A percentile compares a stretch with the other conserved stretches of the same genome.
phyloP scores from a whole-genome alignment of 768 basidiomycete species.

The Pholiota conissans region DNA sequence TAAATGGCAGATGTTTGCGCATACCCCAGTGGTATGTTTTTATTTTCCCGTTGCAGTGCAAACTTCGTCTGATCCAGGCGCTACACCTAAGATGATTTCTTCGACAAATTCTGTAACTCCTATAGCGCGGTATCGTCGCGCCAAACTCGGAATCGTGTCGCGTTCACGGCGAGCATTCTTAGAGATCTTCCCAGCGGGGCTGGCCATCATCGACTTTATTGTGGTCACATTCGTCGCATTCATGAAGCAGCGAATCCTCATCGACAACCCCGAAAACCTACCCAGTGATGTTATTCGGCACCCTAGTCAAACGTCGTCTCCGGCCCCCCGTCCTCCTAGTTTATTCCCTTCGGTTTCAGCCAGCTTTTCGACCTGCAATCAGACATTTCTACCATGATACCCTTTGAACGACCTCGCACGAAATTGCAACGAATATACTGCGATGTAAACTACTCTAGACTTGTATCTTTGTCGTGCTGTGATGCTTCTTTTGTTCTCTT shows the following conservation, averaged over 20 bases:
- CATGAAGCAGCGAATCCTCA: conserved; percentile 25
- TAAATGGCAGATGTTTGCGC: conserved; percentile 39
- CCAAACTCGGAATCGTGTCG: conserved; percentile 36
- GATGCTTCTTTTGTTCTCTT: too few relatives aligned
- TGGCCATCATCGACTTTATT: conserved; percentile 29
- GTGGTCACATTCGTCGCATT: conserved; percentile 32
- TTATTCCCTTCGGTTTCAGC: not conserved
- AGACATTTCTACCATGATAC: too few relatives aligned
- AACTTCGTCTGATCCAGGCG: not conserved
- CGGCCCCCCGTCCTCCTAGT: not conserved
- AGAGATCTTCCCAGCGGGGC: conserved; percentile 33
- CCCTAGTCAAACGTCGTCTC: not conserved
- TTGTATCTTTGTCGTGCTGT: too few relatives aligned
- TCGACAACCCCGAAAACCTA: conserved; percentile 1
- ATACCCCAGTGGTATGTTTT: conserved; percentile 33
- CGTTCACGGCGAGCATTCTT: conserved; percentile 34
- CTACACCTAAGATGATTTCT: conserved; percentile 27
- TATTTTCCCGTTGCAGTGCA: not conserved
- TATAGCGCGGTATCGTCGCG: conserved; percentile 33
- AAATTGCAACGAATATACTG: too few relatives aligned
- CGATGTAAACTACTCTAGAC: too few relatives aligned
- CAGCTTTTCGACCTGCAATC: not conserved
- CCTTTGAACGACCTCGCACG: too few relatives aligned
- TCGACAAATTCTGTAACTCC: conserved; percentile 26
- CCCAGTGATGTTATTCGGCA: not conserved